These are phyloP conservation scores for Naganishia cerealis DNA, from an alignment of 1,284 basidiomycete species.

Conservation along the genomic window DNA sequence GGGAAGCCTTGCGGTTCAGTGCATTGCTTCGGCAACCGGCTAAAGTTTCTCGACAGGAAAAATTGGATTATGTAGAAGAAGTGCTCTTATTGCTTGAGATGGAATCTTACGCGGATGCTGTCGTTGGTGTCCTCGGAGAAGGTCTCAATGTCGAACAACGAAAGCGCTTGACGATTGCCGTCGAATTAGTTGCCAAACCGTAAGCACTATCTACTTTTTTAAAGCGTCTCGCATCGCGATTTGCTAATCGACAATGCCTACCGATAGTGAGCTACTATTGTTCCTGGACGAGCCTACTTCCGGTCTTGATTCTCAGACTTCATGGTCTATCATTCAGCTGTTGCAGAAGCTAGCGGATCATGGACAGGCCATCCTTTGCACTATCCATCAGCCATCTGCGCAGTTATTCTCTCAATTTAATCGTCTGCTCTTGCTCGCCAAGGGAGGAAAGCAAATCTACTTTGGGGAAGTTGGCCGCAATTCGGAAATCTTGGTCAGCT, in stretches of 20 bases:
- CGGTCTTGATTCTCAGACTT: conserved; percentile 82
- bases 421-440: conserved; percentile 57
- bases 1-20: conserved; percentile 79
- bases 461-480: conserved; percentile 59
- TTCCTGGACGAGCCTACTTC: conserved; percentile 75
- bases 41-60: conserved; percentile 67
- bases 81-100: conserved; percentile 78
- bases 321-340: conserved; percentile 80
- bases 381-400: conserved; percentile 68
- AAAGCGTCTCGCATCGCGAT: too few relatives aligned
- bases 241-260: too few relatives aligned
- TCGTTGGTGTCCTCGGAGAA: conserved; percentile 69
- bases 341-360: conserved; percentile 77
- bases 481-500: conserved; percentile 57
- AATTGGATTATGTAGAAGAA: conserved; percentile 76
- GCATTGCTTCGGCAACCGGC: conserved; percentile 76
- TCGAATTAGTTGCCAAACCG: conserved; percentile 71
- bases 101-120: conserved; percentile 67
- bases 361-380: conserved; percentile 59
- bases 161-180: conserved; percentile 78
- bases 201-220: too few relatives aligned
- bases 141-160: conserved; percentile 66
- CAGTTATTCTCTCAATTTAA: conserved; percentile 65
- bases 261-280: conserved; percentile 66
- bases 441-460: conserved; percentile 60